phyloP scores from a whole-genome alignment of 2,329 filamentous ascomycete species.

The Peltaster fructicola region DNA sequence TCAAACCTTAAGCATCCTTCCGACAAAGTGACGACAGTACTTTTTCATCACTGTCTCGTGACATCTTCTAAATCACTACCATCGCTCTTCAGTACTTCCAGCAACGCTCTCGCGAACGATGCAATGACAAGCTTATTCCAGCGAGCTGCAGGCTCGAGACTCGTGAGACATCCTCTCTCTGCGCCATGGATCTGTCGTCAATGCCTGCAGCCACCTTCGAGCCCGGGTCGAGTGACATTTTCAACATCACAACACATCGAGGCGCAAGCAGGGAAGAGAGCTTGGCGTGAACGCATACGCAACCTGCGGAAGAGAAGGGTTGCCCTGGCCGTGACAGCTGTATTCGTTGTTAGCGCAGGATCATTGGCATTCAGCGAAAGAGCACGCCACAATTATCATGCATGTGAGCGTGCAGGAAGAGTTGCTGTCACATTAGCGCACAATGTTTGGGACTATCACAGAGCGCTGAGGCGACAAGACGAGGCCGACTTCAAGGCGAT shows the following conservation, averaged over 20 bases:
- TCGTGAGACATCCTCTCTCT: no score
- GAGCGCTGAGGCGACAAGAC: constrained; percentile 53
- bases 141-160: no score
- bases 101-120: no score
- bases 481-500: constrained; percentile 46
- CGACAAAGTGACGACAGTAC: no score
- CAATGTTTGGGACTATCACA: constrained; percentile 51
- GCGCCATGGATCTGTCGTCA: no score
- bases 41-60: no score
- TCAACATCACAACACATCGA: constrained; percentile 6
- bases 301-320: constrained; percentile 11
- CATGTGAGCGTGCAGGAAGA: constrained; percentile 58
- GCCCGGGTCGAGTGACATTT: no score
- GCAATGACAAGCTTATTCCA: no score
- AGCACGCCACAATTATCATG: constrained; percentile 57
- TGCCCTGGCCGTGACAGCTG: constrained; percentile 13
- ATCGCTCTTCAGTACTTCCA: no score
- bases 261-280: constrained; percentile 12
- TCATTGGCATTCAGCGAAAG: constrained; percentile 42
- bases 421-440: constrained; percentile 53
- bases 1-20: no score
- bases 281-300: constrained; percentile 13
- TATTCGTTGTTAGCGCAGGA: constrained; percentile 19
- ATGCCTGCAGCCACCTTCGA: no score
- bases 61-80: no score